Percentiles rank a stretch among this genome's conserved stretches.
Evolutionary conservation across 108 stramenopile genomes (phyloP).

Genomic region (Ochromonas danica): DNA sequence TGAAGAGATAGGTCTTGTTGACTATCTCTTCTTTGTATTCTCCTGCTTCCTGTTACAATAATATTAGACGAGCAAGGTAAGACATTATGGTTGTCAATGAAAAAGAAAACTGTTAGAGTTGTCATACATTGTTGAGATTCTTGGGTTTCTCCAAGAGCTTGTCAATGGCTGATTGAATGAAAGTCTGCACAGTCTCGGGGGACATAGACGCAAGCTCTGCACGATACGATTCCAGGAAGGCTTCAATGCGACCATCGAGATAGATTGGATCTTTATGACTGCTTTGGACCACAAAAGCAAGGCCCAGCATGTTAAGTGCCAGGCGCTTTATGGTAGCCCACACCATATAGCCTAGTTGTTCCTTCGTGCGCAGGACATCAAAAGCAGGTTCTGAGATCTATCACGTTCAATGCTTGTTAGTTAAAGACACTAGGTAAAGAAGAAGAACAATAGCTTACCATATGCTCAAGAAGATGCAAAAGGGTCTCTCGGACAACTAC

Average conservation of each 20-base stretch:
- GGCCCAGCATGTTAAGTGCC: neutral
- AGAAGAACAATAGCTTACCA: neutral
- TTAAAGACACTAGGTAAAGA: neutral
- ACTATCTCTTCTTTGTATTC: neutral
- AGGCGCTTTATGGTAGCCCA: neutral
- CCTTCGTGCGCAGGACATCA: slow-evolving; percentile 75
- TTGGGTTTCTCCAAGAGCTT: slow-evolving; percentile 38
- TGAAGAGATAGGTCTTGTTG: neutral
- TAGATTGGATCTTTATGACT: neutral
- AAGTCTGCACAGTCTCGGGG: slow-evolving; percentile 4
- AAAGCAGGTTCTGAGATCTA: slow-evolving; percentile 67
- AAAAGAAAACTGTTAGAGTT: no score
- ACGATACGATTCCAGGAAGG: slow-evolving; percentile 37
- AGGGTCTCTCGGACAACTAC: no score
- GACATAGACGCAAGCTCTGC: neutral
- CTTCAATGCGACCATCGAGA: slow-evolving; percentile 40
- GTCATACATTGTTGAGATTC: slow-evolving; percentile 20
- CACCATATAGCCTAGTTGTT: slow-evolving; percentile 84
- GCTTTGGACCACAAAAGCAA: slow-evolving; percentile 41
- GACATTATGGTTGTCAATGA: no score
- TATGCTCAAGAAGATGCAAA: no score
- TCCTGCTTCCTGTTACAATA: neutral
- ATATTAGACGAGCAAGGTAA: no score
- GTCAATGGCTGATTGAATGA: slow-evolving; percentile 32
- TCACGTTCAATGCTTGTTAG: neutral